These are phyloP conservation scores for Yarrowia alimentaria DNA, from an alignment of 805 yeast species.

Conservation along the genomic window DNA sequence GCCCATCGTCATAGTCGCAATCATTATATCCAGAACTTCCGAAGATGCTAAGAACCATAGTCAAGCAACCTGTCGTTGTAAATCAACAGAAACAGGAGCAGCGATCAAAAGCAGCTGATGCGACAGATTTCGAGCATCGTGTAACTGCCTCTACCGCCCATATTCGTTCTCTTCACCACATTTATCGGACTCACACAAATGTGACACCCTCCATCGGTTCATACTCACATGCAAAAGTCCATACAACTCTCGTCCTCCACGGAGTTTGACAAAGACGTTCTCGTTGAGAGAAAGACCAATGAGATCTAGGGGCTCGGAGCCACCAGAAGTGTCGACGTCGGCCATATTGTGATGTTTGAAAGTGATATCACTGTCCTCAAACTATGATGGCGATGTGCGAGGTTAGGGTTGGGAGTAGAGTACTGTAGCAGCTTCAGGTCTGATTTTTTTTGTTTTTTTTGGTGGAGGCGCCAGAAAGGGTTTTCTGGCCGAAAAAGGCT, in stretches of 20 bases:
- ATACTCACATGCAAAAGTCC: slow-evolving; percentile 76
- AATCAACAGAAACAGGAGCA: background rate
- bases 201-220: too few species aligned
- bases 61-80: too few species aligned
- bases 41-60: too few species aligned
- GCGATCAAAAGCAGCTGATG: too few species aligned
- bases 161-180: background rate
- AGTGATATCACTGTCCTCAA: background rate
- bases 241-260: slow-evolving; percentile 89
- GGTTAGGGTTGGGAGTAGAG: slow-evolving; percentile 6
- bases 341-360: slow-evolving; percentile 22
- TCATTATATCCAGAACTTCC: too few species aligned
- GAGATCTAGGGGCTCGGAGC: slow-evolving; percentile 82
- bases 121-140: too few species aligned
- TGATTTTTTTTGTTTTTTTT: too few species aligned
- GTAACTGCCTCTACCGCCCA: too few species aligned
- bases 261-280: slow-evolving; percentile 76
- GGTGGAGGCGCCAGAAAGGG: background rate
- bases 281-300: slow-evolving; percentile 86
- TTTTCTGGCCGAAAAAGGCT: too few species aligned
- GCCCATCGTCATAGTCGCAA: too few species aligned
- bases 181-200: too few species aligned
- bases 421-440: too few species aligned
- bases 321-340: slow-evolving; percentile 28
- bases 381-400: slow-evolving; percentile 2